Evolutionary conservation across 345 rosid species (phyloP), one percentile per base, ranked within the genome.

Genomic region (Hibiscus mutabilis): DNA sequence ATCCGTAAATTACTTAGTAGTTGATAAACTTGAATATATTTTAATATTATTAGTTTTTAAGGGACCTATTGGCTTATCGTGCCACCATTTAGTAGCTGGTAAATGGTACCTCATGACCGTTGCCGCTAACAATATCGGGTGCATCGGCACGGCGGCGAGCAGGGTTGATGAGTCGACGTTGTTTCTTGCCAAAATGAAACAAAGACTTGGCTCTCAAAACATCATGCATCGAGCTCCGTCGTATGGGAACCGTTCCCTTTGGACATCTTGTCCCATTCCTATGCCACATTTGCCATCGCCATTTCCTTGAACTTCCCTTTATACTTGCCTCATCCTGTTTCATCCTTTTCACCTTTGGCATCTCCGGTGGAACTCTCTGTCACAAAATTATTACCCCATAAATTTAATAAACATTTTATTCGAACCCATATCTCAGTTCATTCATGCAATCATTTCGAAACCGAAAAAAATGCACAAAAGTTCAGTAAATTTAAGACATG

Each of bases 221-320:
- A 74, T 96, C 99, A 21, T 86, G 76, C 75, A 78, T 6, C 67
- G 86, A 68, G 76, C 90, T 92, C 70, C 97, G 92, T 73, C 99
- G 92, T 62, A 92, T 85, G 19, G 99, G 98, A 72, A 96, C 85
- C 0, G 92, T 91, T 0, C 96, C 98, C 66, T 85, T 91, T 0
- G 99, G 97, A 37, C 99, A 96, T 76, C 88, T 73, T 75, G 91
- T 89, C 73, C 97, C 96, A 65, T 89, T 92, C 60, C 62, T 66
- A 74, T 92, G 98, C 99, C 99, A 96, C 81, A 83, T 74, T 87
- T 96, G 99, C 85, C 90, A 86, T 85, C 92, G 99, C 85, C 89
- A 86, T 55, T 19, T 97, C 85, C 90, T 85, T 55, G 89, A 83
- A 73, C 18, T 5, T 1, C 80, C 83, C 42, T 79, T 69, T 61